These are phyloP conservation scores for Hibiscus trionum DNA, from an alignment of 345 rosid genomes.

Conservation along the genomic window DNA sequence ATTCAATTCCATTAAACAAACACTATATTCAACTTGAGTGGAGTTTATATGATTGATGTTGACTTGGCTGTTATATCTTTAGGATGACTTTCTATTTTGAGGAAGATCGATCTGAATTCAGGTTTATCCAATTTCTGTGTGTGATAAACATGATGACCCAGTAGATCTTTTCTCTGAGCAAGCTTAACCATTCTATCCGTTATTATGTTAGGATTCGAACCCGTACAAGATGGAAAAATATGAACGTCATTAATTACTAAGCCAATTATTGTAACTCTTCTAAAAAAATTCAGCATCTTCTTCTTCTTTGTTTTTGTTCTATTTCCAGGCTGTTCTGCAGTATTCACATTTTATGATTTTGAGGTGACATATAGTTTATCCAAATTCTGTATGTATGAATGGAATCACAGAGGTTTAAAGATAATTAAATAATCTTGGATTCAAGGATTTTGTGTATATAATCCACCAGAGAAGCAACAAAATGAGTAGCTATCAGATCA, in stretches of 20 bases:
- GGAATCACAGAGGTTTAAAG: background rate
- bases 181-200: too few relatives aligned
- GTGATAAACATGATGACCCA: too few relatives aligned
- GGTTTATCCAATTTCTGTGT: background rate
- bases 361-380: too few relatives aligned
- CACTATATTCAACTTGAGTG: background rate
- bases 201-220: too few relatives aligned
- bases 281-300: too few relatives aligned
- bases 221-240: too few relatives aligned
- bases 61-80: background rate
- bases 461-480: background rate
- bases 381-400: background rate
- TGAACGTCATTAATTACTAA: too few relatives aligned
- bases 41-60: background rate
- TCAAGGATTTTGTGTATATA: background rate
- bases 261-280: too few relatives aligned
- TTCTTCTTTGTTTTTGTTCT: too few relatives aligned
- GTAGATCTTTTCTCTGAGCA: too few relatives aligned
- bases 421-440: background rate
- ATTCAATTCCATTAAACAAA: conserved; percentile 3
- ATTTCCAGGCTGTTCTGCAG: too few relatives aligned
- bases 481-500: background rate
- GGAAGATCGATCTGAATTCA: background rate
- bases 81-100: background rate
- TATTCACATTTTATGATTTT: too few relatives aligned